These are phyloP conservation scores for Erigeron canadensis DNA, from an alignment of 129 eudicot genomes.

Conservation along the genomic window DNA sequence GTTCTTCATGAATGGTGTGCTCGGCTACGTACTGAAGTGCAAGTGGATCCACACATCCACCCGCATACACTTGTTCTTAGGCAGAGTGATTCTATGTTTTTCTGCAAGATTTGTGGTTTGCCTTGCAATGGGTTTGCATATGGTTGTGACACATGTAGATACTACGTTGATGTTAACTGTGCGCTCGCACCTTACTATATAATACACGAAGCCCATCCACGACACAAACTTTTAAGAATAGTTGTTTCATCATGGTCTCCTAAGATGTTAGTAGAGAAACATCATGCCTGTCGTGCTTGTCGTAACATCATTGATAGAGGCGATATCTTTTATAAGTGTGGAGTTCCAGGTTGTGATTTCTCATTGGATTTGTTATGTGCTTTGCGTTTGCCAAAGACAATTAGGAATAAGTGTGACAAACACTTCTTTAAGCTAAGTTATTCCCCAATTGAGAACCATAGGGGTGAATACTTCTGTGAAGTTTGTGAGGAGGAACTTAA, in stretches of 20 bases:
- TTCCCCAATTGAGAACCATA: neutral
- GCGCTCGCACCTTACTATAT: slow-evolving; percentile 1
- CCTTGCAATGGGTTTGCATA: slow-evolving; percentile 6
- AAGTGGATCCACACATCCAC: neutral
- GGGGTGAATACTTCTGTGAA: neutral
- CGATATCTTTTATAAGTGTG: neutral
- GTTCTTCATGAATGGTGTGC: slow-evolving; percentile 18
- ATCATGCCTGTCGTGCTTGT: slow-evolving; percentile 1
- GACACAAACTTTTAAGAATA: slow-evolving; percentile 7
- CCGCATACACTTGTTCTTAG: neutral
- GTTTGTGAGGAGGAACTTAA: neutral
- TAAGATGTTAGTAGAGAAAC: too few relatives aligned
- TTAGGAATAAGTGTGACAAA: neutral
- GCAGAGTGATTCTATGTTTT: too few relatives aligned
- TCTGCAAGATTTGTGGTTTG: neutral
- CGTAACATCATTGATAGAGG: neutral
- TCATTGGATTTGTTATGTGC: neutral
- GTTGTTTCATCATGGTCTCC: neutral
- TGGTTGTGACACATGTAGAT: neutral
- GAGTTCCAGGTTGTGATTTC: neutral
- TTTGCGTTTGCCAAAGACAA: neutral
- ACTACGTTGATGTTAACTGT: slow-evolving; percentile 3
- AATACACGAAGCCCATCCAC: slow-evolving; percentile 19
- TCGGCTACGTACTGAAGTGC: neutral
- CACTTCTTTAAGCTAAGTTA: neutral